Conservation (phyloP, 108 stramenopile genomes). For the Cyclotella distinguenda region DNA sequence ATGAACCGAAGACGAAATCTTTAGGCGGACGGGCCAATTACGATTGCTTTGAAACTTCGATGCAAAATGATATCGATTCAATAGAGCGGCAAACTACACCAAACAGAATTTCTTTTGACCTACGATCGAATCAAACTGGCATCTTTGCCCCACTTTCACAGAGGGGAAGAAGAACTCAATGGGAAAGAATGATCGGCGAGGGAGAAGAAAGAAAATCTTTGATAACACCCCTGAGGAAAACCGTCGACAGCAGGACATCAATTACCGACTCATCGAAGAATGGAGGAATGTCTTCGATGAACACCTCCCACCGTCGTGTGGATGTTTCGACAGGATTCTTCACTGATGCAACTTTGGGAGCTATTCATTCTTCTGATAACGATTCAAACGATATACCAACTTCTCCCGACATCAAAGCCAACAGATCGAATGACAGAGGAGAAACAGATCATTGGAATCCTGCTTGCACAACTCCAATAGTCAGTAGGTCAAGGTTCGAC, state of each 20-base stretch:
- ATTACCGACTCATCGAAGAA: constrained; percentile 10
- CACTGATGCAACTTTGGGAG: constrained; percentile 24
- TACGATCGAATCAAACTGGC: too few species aligned
- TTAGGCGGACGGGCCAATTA: too few species aligned
- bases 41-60: too few species aligned
- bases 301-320: constrained; percentile 25
- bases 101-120: too few species aligned
- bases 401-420: not conserved
- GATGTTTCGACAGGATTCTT: constrained; percentile 34
- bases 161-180: too few species aligned
- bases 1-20: too few species aligned
- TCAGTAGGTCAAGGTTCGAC: constrained; percentile 8
- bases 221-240: constrained; percentile 5
- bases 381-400: not conserved
- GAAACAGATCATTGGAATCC: not conserved
- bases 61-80: too few species aligned
- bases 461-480: constrained; percentile 19
- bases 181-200: too few species aligned
- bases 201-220: too few species aligned
- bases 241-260: constrained; percentile 14
- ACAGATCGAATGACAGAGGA: not conserved
- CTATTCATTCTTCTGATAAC: constrained; percentile 16
- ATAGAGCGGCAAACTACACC: too few species aligned
- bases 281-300: constrained; percentile 18
- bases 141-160: too few species aligned